Evolutionary conservation across 345 rosid genomes (phyloP).

Genomic region (Sisymbrium irio): DNA sequence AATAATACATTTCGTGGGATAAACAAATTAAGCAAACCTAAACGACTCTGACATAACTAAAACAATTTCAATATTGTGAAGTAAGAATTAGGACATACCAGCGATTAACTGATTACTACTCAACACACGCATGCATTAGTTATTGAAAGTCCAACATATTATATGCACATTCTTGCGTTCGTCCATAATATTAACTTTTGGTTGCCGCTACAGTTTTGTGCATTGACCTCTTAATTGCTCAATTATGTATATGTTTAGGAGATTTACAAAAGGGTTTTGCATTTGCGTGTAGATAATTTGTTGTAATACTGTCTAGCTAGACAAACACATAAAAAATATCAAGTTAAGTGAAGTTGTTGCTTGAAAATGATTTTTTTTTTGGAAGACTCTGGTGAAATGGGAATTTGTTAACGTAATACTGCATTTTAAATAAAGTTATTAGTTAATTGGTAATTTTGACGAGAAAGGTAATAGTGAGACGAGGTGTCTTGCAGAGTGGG

Average conservation of each 20-base stretch:
- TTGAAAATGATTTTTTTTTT: background rate
- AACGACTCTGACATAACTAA: background rate
- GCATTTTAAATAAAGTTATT: background rate
- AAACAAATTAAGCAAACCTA: background rate
- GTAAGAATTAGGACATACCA: background rate
- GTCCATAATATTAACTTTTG: too few species aligned
- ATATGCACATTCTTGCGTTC: too few species aligned
- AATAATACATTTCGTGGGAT: background rate
- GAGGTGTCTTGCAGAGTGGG: slow-evolving; percentile 31
- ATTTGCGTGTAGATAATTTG: background rate
- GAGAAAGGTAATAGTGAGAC: slow-evolving; percentile 7
- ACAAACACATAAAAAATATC: background rate
- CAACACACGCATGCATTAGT: background rate
- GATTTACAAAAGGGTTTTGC: background rate
- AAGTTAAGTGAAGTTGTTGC: slow-evolving; percentile 31
- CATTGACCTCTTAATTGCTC: background rate
- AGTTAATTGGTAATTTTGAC: slow-evolving; percentile 18
- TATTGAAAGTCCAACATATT: background rate
- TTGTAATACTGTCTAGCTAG: background rate
- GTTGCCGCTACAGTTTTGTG: too few species aligned
- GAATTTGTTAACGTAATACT: background rate
- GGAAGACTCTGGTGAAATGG: slow-evolving; percentile 5
- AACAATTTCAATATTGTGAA: background rate
- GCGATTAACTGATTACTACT: background rate
- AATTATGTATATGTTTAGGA: background rate